phyloP scores from a whole-genome alignment of 768 basidiomycete genomes.

The Pulveroboletus frians region DNA sequence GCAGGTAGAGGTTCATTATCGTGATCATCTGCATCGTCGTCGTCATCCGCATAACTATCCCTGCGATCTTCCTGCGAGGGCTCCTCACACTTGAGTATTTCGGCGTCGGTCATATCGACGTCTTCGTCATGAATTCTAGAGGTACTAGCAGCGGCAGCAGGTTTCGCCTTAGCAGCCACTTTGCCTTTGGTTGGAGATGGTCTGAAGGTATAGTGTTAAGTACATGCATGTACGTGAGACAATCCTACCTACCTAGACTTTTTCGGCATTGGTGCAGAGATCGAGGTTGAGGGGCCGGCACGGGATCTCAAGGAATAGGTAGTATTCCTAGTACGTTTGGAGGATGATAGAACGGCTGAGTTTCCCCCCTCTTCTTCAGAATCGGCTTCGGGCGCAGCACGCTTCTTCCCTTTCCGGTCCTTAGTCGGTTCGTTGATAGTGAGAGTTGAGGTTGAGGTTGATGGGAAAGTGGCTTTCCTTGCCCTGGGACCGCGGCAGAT shows the following conservation, averaged over 20 bases:
- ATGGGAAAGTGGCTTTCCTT: conserved; percentile 51
- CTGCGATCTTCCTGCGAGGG: conserved; percentile 44
- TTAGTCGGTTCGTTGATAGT: conserved; percentile 71
- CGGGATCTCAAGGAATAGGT: conserved; percentile 67
- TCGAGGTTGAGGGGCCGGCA: conserved; percentile 37
- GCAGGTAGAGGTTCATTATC: conserved; percentile 43
- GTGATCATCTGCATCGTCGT: conserved; percentile 41
- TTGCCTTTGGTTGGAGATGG: conserved; percentile 55
- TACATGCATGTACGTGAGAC: conserved; percentile 5
- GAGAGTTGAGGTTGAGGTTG: conserved; percentile 38
- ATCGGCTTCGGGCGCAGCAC: conserved; percentile 66
- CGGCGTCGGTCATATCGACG: conserved; percentile 69
- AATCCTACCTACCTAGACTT: conserved; percentile 54
- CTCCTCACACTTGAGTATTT: conserved; percentile 42
- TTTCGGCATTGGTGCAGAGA: conserved; percentile 61
- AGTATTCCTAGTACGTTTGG: conserved; percentile 58
- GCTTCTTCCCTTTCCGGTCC: conserved; percentile 90
- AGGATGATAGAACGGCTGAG: conserved; percentile 41
- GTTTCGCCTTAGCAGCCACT: conserved; percentile 51
- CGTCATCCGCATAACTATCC: conserved; percentile 39
- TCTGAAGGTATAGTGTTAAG: conserved; percentile 30
- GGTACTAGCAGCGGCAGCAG: conserved; percentile 53
- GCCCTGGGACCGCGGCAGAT: conserved; percentile 41
- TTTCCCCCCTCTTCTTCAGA: conserved; percentile 61
- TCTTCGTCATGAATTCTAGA: conserved; percentile 68